A percentile compares a stretch with the other conserved stretches of the same genome.
phyloP scores from a whole-genome alignment of 2,329 filamentous ascomycete species.

The Aureobasidium zeae region DNA sequence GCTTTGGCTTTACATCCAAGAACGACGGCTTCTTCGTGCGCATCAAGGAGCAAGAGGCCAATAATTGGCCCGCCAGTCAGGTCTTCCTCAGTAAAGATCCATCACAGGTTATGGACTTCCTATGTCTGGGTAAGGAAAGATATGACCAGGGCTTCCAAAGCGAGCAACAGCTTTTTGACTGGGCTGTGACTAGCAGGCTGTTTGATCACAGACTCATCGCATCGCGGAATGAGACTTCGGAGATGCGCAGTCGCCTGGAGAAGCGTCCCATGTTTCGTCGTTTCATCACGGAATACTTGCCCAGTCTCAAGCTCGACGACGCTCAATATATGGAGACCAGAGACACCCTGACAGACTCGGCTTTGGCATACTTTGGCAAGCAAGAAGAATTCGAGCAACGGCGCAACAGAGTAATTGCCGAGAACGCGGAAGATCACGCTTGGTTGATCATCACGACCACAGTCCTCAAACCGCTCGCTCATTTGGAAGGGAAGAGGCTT shows the following conservation, averaged over 20 bases:
- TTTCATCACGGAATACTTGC: conserved; percentile 58
- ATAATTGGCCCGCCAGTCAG: conserved; percentile 44
- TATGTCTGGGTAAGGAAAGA: conserved; percentile 45
- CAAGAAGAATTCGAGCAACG: conserved; percentile 19
- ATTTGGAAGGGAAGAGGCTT: conserved; percentile 17
- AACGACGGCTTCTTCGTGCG: conserved; percentile 56
- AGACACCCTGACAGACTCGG: conserved; percentile 43
- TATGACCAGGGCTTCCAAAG: conserved; percentile 50
- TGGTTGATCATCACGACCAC: conserved; percentile 15
- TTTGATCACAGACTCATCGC: conserved; percentile 40
- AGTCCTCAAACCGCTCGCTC: conserved; percentile 18
- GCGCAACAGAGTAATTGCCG: conserved; percentile 17
- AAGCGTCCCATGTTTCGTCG: conserved; percentile 48
- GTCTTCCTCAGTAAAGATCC: conserved; percentile 54
- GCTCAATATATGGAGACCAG: conserved; percentile 29
- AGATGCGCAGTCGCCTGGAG: conserved; percentile 49
- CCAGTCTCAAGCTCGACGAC: conserved; percentile 23
- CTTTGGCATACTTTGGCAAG: conserved; percentile 35
- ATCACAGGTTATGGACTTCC: conserved; percentile 48
- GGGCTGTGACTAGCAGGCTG: conserved; percentile 49
- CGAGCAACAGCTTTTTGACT: conserved; percentile 52
- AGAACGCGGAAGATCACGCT: conserved; percentile 21
- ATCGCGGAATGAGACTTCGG: conserved; percentile 30
- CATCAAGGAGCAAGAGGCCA: conserved; percentile 56
- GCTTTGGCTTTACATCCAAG: conserved; percentile 57